Conservation (phyloP, 2,329 filamentous ascomycete species). For the Leptoxyphium fumago region DNA sequence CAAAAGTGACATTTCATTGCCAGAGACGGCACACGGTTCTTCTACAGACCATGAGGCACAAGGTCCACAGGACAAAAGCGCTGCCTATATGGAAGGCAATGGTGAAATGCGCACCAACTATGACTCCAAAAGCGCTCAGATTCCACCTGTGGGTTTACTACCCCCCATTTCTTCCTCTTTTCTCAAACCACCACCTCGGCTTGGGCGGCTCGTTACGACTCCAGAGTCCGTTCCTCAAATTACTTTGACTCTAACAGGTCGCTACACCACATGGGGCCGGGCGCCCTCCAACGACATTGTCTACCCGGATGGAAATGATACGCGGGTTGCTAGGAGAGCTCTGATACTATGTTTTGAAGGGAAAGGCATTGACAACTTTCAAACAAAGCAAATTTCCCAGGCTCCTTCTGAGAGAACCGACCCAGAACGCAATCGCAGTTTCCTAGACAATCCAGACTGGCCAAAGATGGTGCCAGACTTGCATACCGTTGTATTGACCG, state of each 20-base stretch:
- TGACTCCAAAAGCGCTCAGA: background rate
- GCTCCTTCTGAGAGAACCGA: background rate
- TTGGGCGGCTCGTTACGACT: constrained; percentile 54
- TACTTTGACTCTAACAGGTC: constrained; percentile 49
- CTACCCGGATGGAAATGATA: constrained; percentile 48
- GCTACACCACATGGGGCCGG: constrained; percentile 66
- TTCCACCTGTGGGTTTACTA: background rate
- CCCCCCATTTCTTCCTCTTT: constrained; percentile 11
- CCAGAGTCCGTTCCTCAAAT: constrained; percentile 50
- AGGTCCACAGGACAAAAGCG: background rate
- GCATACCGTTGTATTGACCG: constrained; percentile 63
- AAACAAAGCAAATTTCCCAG: background rate
- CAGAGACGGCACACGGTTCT: background rate
- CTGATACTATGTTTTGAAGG: constrained; percentile 66
- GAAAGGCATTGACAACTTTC: constrained; percentile 34
- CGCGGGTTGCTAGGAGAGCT: constrained; percentile 65
- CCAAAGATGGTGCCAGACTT: constrained; percentile 26
- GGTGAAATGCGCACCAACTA: background rate
- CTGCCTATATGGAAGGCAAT: background rate
- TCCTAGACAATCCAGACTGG: background rate
- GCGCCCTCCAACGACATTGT: constrained; percentile 51
- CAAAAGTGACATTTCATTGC: constrained; percentile 2
- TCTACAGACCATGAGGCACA: constrained; percentile 16
- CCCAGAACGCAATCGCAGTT: background rate
- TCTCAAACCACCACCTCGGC: constrained; percentile 25